Evolutionary conservation across 495 filamentous ascomycete genomes (phyloP).

Genomic region (Aeminium ludgeri): DNA sequence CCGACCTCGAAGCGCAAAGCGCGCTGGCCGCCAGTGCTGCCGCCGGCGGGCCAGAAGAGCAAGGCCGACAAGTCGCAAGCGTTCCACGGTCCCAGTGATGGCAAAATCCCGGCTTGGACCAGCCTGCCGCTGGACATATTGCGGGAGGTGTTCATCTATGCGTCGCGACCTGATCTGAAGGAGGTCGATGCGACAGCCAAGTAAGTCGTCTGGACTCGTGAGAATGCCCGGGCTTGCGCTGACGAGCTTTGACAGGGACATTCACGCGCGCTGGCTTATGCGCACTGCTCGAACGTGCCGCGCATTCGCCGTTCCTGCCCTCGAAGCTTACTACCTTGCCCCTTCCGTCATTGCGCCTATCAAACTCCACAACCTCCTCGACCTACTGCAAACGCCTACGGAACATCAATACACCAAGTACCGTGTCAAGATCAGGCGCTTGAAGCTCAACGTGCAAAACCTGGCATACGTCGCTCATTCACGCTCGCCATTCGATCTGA

Average conservation of each 20-base stretch:
- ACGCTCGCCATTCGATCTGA: slow-evolving; percentile 29
- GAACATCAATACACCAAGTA: slow-evolving; percentile 35
- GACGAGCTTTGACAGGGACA: background rate
- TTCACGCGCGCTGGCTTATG: slow-evolving; percentile 39
- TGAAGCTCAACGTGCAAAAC: slow-evolving; percentile 45
- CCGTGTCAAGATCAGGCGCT: slow-evolving; percentile 47
- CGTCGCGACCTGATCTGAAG: slow-evolving; percentile 44
- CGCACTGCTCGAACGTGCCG: slow-evolving; percentile 43
- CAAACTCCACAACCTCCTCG: slow-evolving; percentile 33
- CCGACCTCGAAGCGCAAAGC: slow-evolving; percentile 1
- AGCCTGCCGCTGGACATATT: slow-evolving; percentile 57
- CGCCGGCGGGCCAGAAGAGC: background rate
- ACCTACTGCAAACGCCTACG: slow-evolving; percentile 29
- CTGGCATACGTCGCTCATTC: slow-evolving; percentile 21
- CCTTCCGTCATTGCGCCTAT: slow-evolving; percentile 43
- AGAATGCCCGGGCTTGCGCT: background rate
- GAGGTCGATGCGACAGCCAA: slow-evolving; percentile 1
- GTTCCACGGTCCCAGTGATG: slow-evolving; percentile 19
- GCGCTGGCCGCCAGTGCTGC: background rate
- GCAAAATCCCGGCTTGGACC: slow-evolving; percentile 47
- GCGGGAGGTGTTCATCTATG: slow-evolving; percentile 48
- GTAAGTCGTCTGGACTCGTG: background rate
- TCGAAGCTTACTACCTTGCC: slow-evolving; percentile 53
- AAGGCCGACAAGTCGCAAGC: background rate
- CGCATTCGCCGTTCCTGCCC: slow-evolving; percentile 53